Conservation (phyloP, 2,329 filamentous ascomycete species). For the Diaporthe sp. region DNA sequence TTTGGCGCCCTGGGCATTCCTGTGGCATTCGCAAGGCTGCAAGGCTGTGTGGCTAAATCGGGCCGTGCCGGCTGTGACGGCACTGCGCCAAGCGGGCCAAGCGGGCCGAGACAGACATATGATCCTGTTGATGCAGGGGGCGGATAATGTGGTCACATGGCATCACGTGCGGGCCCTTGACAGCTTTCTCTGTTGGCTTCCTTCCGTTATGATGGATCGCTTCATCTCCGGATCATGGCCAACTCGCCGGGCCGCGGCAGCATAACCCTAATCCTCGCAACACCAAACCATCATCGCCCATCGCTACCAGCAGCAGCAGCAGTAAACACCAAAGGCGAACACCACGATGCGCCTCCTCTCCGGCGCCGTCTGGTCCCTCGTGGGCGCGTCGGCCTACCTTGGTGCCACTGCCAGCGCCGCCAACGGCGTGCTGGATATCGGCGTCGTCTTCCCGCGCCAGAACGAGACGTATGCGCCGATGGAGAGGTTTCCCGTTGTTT, state of each 20-base stretch:
- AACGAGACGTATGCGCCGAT: neutral
- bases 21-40: neutral
- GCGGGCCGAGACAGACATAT: neutral
- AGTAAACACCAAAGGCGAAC: neutral
- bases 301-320: neutral
- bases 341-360: neutral
- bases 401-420: neutral
- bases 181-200: neutral
- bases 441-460: conserved; percentile 1
- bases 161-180: neutral
- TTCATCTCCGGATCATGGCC: neutral
- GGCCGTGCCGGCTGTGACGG: neutral
- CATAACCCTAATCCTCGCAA: neutral
- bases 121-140: neutral
- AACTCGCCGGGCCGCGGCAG: neutral
- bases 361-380: neutral
- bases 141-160: neutral
- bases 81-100: neutral
- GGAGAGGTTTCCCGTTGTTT: neutral
- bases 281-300: neutral
- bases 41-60: neutral
- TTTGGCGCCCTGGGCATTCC: neutral
- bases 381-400: neutral
- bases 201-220: neutral
- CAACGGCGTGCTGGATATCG: neutral